Percentiles rank a stretch among this genome's conserved stretches.
Conservation (phyloP, 2,329 filamentous ascomycete genomes). For the Pyrenophora tritici-repentis region DNA sequence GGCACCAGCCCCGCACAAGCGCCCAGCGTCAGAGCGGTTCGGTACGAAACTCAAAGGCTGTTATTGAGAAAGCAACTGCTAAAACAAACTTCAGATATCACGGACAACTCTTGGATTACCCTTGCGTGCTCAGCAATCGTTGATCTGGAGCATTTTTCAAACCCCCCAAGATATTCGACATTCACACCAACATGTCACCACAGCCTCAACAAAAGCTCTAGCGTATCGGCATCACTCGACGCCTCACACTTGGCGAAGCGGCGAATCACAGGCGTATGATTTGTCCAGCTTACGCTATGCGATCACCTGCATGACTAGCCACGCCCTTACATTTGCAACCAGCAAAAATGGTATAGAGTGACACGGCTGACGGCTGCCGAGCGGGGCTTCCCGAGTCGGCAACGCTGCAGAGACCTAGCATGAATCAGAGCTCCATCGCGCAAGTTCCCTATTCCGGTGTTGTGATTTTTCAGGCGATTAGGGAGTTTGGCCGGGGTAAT, state of each 20-base stretch:
- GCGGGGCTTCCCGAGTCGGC: conserved; percentile 29
- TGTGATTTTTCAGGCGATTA: conserved; percentile 1
- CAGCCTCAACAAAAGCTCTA: conserved; percentile 5
- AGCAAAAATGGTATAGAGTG: conserved; percentile 7
- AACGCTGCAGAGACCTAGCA: conserved; percentile 11
- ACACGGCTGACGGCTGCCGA: conserved; percentile 24
- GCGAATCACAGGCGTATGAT: conserved; percentile 16
- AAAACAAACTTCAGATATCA: conserved; percentile 7
- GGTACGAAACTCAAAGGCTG: conserved; percentile 18
- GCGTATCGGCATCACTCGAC: conserved; percentile 3
- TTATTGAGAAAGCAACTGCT: conserved; percentile 5
- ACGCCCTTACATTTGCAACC: conserved; percentile 15
- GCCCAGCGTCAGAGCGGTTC: conserved; percentile 21
- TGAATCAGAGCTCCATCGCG: conserved; percentile 15
- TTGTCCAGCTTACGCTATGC: conserved; percentile 17
- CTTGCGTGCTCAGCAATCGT: not conserved
- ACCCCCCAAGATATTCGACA: too few relatives aligned
- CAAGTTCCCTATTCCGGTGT: conserved; percentile 6
- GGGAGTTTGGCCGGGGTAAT: conserved; percentile 1
- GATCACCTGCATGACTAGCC: conserved; percentile 28
- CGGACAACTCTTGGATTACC: not conserved
- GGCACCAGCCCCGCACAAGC: conserved; percentile 6
- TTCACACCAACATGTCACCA: not conserved
- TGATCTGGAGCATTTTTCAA: not conserved
- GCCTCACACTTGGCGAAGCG: conserved; percentile 1